These are phyloP conservation scores for Chrysoporthe austroafricana DNA, from an alignment of 2,329 filamentous ascomycete genomes.

Conservation along the genomic window DNA sequence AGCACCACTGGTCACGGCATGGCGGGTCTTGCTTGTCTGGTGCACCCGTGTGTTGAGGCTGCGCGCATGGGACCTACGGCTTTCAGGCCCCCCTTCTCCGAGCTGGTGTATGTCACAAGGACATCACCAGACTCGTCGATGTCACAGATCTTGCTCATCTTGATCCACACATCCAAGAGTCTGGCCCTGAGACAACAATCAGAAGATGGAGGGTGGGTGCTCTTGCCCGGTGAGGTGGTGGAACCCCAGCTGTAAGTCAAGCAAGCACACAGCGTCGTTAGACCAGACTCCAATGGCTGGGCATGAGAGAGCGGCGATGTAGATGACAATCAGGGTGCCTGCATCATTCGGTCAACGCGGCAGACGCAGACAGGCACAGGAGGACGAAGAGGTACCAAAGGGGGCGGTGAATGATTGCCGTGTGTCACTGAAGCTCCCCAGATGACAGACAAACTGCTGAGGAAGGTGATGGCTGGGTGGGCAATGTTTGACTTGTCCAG, in stretches of 20 bases:
- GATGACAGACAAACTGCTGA: neutral
- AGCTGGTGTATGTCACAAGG: slow-evolving; percentile 40
- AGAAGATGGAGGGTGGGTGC: neutral
- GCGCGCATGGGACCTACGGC: slow-evolving; percentile 31
- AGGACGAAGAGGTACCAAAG: neutral
- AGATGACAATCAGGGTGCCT: slow-evolving; percentile 7
- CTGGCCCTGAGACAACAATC: neutral
- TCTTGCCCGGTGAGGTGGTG: neutral
- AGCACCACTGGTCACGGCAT: neutral
- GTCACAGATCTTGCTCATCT: slow-evolving; percentile 40
- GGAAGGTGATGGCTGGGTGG: neutral
- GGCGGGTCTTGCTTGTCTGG: no score
- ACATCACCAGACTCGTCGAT: slow-evolving; percentile 44
- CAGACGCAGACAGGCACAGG: neutral
- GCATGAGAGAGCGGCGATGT: neutral
- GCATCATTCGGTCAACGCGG: neutral
- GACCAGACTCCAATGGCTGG: neutral
- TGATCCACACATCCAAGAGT: slow-evolving; percentile 16
- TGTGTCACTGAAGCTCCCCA: neutral
- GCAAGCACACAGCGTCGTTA: neutral
- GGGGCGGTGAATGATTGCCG: neutral
- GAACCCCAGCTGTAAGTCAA: neutral
- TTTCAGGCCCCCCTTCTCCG: slow-evolving; percentile 33
- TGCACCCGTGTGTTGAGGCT: no score
- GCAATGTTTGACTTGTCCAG: neutral